A percentile compares a stretch with the other conserved stretches of the same genome.
phyloP scores from a whole-genome alignment of 2,329 filamentous ascomycete genomes.

The Cryphonectria radicalis region DNA sequence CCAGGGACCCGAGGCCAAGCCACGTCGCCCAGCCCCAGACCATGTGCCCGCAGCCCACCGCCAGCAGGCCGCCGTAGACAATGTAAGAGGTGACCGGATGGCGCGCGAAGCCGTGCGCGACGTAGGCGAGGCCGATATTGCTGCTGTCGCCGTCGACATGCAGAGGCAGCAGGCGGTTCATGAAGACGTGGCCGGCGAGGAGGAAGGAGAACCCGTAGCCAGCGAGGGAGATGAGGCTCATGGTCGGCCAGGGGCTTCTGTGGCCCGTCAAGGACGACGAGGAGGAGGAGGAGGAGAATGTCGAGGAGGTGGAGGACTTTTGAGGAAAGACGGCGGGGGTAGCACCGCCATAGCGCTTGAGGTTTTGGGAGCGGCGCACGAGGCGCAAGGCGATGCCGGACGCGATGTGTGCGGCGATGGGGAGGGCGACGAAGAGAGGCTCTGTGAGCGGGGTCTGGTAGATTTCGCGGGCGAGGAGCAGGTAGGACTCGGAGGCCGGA shows the following conservation, averaged over 20 bases:
- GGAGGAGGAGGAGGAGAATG: slow-evolving; percentile 36
- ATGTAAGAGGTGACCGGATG: slow-evolving; percentile 69
- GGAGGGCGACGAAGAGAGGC: slow-evolving; percentile 76
- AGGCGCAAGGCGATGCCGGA: slow-evolving; percentile 79
- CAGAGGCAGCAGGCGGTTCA: slow-evolving; percentile 78
- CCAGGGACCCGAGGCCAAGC: slow-evolving; percentile 67
- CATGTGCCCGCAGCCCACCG: slow-evolving; percentile 74
- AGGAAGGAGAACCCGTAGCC: slow-evolving; percentile 73
- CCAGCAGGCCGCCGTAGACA: slow-evolving; percentile 72
- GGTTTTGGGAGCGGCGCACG: slow-evolving; percentile 71
- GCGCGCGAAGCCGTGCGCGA: slow-evolving; percentile 81
- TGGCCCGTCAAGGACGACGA: slow-evolving; percentile 35
- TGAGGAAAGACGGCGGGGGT: slow-evolving; percentile 55
- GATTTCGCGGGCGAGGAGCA: slow-evolving; percentile 87
- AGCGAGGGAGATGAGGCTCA: slow-evolving; percentile 71
- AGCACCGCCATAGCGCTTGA: slow-evolving; percentile 75
- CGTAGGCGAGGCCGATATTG: slow-evolving; percentile 82
- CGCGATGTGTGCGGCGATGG: slow-evolving; percentile 74
- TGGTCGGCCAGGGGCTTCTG: slow-evolving; percentile 62
- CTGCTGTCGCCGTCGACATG: slow-evolving; percentile 81
- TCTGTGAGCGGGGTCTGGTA: slow-evolving; percentile 86
- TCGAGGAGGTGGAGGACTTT: slow-evolving; percentile 39
- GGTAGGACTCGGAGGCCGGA: slow-evolving; percentile 76
- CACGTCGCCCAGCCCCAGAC: slow-evolving; percentile 86
- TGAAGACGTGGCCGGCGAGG: slow-evolving; percentile 70